Evolutionary conservation across 106 monocot genomes (phyloP), one percentile per base, ranked within the genome.

Genomic region (Agapanthus africanus): DNA sequence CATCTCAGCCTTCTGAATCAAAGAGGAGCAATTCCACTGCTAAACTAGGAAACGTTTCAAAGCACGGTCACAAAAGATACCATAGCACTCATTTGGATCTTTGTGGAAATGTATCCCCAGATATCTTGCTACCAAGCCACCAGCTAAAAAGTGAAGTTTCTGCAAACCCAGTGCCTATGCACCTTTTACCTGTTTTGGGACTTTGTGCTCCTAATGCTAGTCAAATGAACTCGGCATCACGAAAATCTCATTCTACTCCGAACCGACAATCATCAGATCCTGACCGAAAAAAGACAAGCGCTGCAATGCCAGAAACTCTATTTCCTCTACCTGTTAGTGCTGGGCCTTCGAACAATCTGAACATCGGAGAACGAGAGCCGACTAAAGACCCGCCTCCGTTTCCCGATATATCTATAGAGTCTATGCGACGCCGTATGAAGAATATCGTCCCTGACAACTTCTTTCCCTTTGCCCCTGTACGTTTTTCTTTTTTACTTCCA

Each of bases 141-240:
- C 75, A 73, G 28, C 69, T 37, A 34, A 67, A 82, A 16, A 77
- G 32, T 52, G 34, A 49, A 32, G 50, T 63, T 76, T 73, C 65
- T 27, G 32, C 77, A 25, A 75, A 73, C 74, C 56, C 78, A 21
- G 39, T 74, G 52, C 52, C 76, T 66, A 31, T 42, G 70, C 70
- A 74, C 56, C 80, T 84, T 61, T 47, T 84, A 72, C 95, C 95
- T 63, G 86, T 95, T 68, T 66, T 95, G 62, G 95, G 95, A 26
- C 76, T 95, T 16, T 86, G 86, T 76, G 95, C 95, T 76, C 95
- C 95, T 33, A 95, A 91, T 81, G 91, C 91, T 69, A 75, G 38
- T 65, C 74, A 78, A 68, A 11, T 63, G 15, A 83, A 79, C 60
- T 59, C 54, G 21, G 40, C 35, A 39, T n/a, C 71, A 30, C 74